Percentiles rank a stretch among this genome's conserved stretches.
These are phyloP conservation scores for Proliferodiscus dingleyae DNA, from an alignment of 2,329 filamentous ascomycete genomes.

Conservation along the genomic window DNA sequence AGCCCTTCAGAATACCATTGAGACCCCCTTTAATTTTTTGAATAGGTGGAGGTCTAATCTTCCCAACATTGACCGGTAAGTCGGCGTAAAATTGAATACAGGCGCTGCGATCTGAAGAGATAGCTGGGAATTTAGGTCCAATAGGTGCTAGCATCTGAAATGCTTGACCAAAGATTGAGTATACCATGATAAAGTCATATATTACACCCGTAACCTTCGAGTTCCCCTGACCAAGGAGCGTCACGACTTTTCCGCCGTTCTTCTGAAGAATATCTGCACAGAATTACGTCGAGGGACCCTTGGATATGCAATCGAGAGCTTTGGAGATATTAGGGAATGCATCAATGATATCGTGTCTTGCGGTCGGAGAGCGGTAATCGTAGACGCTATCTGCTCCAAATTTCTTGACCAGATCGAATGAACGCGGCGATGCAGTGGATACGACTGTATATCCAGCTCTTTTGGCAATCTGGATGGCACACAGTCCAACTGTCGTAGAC, in stretches of 20 bases:
- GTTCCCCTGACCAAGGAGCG: constrained; percentile 36
- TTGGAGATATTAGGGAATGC: constrained; percentile 36
- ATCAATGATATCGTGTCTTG: constrained; percentile 40
- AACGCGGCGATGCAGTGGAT: neutral
- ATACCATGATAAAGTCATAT: constrained; percentile 5
- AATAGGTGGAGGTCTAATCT: constrained; percentile 12
- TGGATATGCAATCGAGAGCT: constrained; percentile 46
- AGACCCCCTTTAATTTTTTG: constrained; percentile 17
- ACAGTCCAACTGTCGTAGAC: neutral
- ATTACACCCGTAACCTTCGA: constrained; percentile 5
- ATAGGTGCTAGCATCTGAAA: constrained; percentile 19
- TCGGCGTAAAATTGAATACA: constrained; percentile 30
- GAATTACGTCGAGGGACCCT: constrained; percentile 29
- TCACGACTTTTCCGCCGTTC: constrained; percentile 39
- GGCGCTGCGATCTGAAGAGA: constrained; percentile 5
- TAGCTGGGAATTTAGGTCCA: constrained; percentile 6
- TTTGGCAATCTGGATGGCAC: neutral
- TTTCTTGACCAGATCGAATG: neutral
- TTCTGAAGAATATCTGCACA: constrained; percentile 32
- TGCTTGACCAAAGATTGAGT: constrained; percentile 6
- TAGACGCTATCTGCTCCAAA: neutral
- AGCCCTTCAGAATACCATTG: constrained; percentile 14
- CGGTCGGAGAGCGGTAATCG: constrained; percentile 30
- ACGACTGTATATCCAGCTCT: neutral
- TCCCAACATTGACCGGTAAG: constrained; percentile 29